phyloP scores from a whole-genome alignment of 768 basidiomycete genomes.

The Russula olivacea region DNA sequence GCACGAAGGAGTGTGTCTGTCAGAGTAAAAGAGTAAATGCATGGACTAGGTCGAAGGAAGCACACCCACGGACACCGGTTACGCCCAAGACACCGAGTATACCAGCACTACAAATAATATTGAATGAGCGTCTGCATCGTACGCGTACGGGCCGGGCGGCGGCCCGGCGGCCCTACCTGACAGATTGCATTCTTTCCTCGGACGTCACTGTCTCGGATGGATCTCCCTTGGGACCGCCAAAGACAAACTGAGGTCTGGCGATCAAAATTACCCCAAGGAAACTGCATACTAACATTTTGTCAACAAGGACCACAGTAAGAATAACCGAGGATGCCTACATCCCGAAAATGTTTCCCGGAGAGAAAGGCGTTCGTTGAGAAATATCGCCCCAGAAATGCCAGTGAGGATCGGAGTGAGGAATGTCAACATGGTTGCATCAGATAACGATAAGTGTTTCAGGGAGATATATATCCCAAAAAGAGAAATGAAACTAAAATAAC shows the following conservation, averaged over 20 bases:
- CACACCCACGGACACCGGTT: slow-evolving; percentile 61
- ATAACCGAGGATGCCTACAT: slow-evolving; percentile 29
- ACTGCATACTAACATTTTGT: slow-evolving; percentile 44
- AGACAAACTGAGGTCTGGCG: slow-evolving; percentile 69
- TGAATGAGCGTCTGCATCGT: neutral
- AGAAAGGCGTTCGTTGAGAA: slow-evolving; percentile 56
- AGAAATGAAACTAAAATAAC: slow-evolving; percentile 54
- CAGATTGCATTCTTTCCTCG: slow-evolving; percentile 48
- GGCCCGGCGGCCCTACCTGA: no score
- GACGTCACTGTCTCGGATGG: slow-evolving; percentile 26
- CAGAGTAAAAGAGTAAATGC: neutral
- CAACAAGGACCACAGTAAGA: neutral
- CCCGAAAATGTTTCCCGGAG: slow-evolving; percentile 51
- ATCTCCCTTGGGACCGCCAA: slow-evolving; percentile 37
- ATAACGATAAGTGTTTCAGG: slow-evolving; percentile 66
- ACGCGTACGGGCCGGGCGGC: no score
- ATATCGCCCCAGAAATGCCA: slow-evolving; percentile 53
- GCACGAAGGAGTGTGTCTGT: slow-evolving; percentile 44
- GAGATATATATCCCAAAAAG: slow-evolving; percentile 63
- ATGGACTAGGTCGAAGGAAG: neutral
- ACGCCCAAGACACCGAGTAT: slow-evolving; percentile 58
- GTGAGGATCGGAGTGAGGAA: slow-evolving; percentile 68
- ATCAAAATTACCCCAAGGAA: slow-evolving; percentile 75
- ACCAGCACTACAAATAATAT: slow-evolving; percentile 40
- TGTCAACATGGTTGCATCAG: slow-evolving; percentile 70